Percentiles rank a stretch among this genome's conserved stretches.
These are phyloP conservation scores for Liquidambar formosana DNA, from an alignment of 164 flowering plant species.

Conservation along the genomic window DNA sequence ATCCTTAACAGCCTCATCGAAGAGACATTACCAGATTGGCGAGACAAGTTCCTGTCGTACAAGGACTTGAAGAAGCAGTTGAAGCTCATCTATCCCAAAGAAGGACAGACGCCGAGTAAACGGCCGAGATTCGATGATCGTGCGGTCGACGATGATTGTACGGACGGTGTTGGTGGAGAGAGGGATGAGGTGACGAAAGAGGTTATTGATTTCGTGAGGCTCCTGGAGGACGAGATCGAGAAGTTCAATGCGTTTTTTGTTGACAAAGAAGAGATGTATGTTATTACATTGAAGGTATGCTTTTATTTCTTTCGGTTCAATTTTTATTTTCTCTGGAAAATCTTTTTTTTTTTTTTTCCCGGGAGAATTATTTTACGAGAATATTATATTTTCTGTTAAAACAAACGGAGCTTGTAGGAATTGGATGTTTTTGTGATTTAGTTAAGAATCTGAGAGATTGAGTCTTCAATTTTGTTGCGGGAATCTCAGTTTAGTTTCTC, in stretches of 20 bases:
- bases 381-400: neutral
- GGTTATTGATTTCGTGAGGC: conserved; percentile 35
- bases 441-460: too few species aligned
- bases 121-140: conserved; percentile 20
- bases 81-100: conserved; percentile 37
- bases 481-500: too few species aligned
- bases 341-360: too few species aligned
- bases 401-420: neutral
- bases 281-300: conserved; percentile 46
- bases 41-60: conserved; percentile 55
- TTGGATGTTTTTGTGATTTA: too few species aligned
- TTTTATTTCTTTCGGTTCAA: neutral
- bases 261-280: conserved; percentile 48
- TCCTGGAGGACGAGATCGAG: conserved; percentile 49
- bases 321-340: neutral
- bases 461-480: too few species aligned
- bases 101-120: conserved; percentile 15
- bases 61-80: conserved; percentile 50
- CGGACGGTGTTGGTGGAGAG: conserved; percentile 10
- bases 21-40: conserved; percentile 56
- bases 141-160: neutral
- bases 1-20: conserved; percentile 35
- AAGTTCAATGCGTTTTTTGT: conserved; percentile 48
- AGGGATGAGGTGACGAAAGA: conserved; percentile 20
- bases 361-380: too few species aligned